Conservation (phyloP, 129 eudicot species). For the Tagetes erecta region DNA sequence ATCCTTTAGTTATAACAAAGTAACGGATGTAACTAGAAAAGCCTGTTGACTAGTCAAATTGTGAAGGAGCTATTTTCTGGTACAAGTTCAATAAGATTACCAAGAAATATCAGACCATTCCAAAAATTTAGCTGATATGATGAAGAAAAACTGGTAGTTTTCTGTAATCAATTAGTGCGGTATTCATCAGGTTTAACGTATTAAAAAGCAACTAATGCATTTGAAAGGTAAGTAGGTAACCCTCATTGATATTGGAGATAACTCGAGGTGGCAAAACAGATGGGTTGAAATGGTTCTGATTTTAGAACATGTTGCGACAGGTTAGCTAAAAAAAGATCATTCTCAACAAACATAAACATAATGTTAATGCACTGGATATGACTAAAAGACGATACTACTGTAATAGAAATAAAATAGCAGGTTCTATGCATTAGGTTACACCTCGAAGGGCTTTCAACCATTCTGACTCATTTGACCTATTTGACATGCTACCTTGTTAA, state of each 20-base stretch:
- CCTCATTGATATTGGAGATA: background rate
- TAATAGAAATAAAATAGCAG: background rate
- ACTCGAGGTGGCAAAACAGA: background rate
- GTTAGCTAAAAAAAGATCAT: background rate
- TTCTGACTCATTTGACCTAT: background rate
- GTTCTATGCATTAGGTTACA: background rate
- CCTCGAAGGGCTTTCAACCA: background rate
- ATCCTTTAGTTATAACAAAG: slow-evolving; percentile 1
- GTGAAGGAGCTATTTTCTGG: background rate
- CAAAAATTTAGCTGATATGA: background rate
- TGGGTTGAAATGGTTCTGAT: background rate
- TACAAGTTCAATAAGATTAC: slow-evolving; percentile 19
- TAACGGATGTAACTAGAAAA: slow-evolving; percentile 1
- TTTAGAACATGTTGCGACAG: background rate
- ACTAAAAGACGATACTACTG: background rate
- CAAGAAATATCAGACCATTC: background rate
- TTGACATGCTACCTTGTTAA: background rate
- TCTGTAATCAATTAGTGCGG: background rate
- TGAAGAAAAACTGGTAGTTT: background rate
- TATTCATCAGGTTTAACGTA: background rate
- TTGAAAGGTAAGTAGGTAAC: background rate
- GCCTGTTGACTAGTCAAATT: background rate
- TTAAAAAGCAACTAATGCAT: slow-evolving; percentile 1
- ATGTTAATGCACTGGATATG: background rate
- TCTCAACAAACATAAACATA: background rate